These are phyloP conservation scores for Leishmania major DNA, from an alignment of 208 protist species.

Conservation along the genomic window DNA sequence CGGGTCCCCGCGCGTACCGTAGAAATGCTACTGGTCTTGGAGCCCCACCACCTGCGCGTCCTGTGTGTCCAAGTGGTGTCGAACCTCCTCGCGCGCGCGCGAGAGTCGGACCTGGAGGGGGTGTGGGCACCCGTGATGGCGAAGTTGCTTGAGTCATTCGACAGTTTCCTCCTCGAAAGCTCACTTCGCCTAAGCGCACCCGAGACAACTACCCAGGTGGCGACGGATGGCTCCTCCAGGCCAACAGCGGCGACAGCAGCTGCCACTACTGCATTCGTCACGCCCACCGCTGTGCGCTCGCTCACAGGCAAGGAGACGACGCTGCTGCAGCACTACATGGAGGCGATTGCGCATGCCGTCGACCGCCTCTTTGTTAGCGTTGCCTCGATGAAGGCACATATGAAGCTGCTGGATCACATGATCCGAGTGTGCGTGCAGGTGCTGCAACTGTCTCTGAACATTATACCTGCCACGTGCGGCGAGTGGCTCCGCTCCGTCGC, in stretches of 20 bases:
- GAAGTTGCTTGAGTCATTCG: constrained; percentile 28
- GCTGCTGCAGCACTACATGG: constrained; percentile 28
- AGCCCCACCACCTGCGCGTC: constrained; percentile 46
- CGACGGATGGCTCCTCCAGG: neutral
- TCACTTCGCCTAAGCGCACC: neutral
- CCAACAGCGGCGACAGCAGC: neutral
- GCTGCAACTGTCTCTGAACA: constrained; percentile 15
- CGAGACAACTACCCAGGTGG: neutral
- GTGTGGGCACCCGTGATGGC: constrained; percentile 27
- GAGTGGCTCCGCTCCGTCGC: constrained; percentile 22
- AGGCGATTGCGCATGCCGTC: constrained; percentile 21
- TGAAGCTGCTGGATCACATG: constrained; percentile 18
- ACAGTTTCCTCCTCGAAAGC: constrained; percentile 9
- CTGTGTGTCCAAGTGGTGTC: constrained; percentile 53
- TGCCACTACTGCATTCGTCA: neutral
- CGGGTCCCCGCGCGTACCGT: constrained; percentile 31
- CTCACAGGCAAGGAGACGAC: constrained; percentile 16
- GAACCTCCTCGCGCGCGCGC: constrained; percentile 36
- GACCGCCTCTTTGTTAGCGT: constrained; percentile 28
- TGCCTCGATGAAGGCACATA: constrained; percentile 24
- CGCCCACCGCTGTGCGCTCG: neutral
- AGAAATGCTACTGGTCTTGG: constrained; percentile 43
- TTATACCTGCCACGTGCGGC: constrained; percentile 7
- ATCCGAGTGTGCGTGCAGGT: constrained; percentile 30
- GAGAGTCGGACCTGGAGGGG: constrained; percentile 18